phyloP scores from a whole-genome alignment of 2,329 filamentous ascomycete genomes.

The Diaporthe sp. region DNA sequence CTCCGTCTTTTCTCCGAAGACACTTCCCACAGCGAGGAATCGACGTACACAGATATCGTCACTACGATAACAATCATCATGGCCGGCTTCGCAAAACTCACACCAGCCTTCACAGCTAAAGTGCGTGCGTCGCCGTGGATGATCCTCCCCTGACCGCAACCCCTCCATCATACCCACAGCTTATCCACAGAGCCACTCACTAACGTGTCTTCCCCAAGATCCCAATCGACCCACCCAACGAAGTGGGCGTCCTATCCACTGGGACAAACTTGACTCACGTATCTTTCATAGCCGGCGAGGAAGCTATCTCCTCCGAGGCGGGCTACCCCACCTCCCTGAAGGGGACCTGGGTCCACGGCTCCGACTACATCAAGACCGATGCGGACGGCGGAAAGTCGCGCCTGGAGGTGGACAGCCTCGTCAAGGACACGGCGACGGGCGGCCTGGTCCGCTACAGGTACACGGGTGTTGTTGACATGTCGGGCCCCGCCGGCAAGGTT shows the following conservation, averaged over 20 bases:
- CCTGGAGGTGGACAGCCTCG: constrained; percentile 56
- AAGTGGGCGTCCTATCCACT: constrained; percentile 48
- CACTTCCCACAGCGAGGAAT: neutral
- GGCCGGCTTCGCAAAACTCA: constrained; percentile 55
- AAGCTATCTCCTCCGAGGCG: constrained; percentile 53
- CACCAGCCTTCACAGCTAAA: constrained; percentile 56
- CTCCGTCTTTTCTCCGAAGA: neutral
- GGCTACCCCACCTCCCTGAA: constrained; percentile 55
- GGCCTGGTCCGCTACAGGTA: constrained; percentile 54
- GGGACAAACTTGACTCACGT: constrained; percentile 51
- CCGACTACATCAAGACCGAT: constrained; percentile 58
- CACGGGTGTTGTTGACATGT: constrained; percentile 53
- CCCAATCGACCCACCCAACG: constrained; percentile 47
- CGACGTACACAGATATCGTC: neutral
- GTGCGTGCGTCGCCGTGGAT: constrained; percentile 43
- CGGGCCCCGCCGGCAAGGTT: constrained; percentile 50
- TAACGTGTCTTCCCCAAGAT: constrained; percentile 44
- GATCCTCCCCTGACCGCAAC: neutral
- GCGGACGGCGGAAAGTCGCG: constrained; percentile 53
- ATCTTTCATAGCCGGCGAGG: constrained; percentile 46
- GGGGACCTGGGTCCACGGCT: constrained; percentile 55
- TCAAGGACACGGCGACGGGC: constrained; percentile 51
- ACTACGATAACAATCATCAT: constrained; percentile 44
- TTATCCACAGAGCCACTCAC: neutral
- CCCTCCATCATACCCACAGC: neutral